A percentile compares a stretch with the other conserved stretches of the same genome.
phyloP scores from a whole-genome alignment of 176 grass and related monocot genomes.

The Lolium multiflorum region DNA sequence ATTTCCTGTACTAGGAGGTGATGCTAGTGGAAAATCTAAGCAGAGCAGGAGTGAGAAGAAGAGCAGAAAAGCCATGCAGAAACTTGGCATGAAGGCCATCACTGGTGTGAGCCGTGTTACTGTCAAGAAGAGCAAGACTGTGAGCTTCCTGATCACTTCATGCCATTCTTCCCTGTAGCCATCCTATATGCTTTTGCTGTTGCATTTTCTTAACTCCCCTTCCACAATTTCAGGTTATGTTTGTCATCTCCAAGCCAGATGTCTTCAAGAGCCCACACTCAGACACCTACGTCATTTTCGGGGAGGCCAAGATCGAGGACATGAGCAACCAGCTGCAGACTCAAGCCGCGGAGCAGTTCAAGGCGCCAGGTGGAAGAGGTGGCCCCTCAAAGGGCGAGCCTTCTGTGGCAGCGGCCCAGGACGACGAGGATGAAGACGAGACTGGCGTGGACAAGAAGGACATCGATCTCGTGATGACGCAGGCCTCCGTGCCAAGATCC shows the following conservation, averaged over 20 bases:
- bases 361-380: neutral
- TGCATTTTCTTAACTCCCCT: neutral
- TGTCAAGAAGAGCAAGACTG: constrained; percentile 51
- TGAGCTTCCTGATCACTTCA: constrained; percentile 10
- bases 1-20: constrained; percentile 34
- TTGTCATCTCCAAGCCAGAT: constrained; percentile 46
- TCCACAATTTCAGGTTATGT: neutral
- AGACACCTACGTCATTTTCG: constrained; percentile 38
- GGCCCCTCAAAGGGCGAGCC: constrained; percentile 20
- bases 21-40: constrained; percentile 38
- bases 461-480: constrained; percentile 45
- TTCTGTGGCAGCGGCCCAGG: neutral
- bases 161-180: neutral
- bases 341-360: constrained; percentile 36
- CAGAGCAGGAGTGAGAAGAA: constrained; percentile 49
- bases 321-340: constrained; percentile 35
- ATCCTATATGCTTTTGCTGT: neutral
- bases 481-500: constrained; percentile 34
- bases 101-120: constrained; percentile 47
- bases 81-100: constrained; percentile 47
- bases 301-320: constrained; percentile 47
- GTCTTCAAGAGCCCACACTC: constrained; percentile 48
- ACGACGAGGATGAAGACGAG: constrained; percentile 41
- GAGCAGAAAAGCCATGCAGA: constrained; percentile 47
- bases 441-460: constrained; percentile 40